Conservation (phyloP, 1,284 basidiomycete species). For the Moesziomyces sp. region DNA sequence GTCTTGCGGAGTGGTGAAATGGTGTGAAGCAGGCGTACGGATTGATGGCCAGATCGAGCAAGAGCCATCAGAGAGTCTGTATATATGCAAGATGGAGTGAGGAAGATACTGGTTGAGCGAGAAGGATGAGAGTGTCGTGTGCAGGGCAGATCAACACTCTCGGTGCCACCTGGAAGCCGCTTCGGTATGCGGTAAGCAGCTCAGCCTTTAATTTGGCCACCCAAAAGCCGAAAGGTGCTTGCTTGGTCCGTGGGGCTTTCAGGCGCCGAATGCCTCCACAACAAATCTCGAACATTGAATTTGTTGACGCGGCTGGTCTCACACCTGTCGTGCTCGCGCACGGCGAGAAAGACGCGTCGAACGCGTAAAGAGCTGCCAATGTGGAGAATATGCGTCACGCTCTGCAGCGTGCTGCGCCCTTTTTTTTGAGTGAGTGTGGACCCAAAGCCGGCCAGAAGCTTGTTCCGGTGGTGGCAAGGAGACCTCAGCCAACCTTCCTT, state of each 20-base stretch:
- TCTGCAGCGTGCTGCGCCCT: too few species aligned
- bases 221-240: slow-evolving; percentile 7
- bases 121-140: slow-evolving; percentile 19
- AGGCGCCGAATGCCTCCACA: slow-evolving; percentile 20
- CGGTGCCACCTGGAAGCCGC: not conserved
- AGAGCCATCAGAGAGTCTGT: slow-evolving; percentile 22
- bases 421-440: slow-evolving; percentile 1
- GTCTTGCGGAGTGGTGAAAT: slow-evolving; percentile 19
- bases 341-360: slow-evolving; percentile 13
- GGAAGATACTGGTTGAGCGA: not conserved
- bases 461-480: slow-evolving; percentile 11
- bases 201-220: not conserved
- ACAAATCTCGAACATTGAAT: not conserved
- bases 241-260: slow-evolving; percentile 8
- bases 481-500: not conserved
- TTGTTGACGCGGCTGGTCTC: slow-evolving; percentile 1
- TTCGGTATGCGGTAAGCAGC: slow-evolving; percentile 16
- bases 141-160: slow-evolving; percentile 1
- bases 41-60: slow-evolving; percentile 28
- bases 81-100: not conserved
- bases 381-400: not conserved
- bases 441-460: not conserved
- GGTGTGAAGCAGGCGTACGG: slow-evolving; percentile 21
- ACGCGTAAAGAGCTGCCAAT: slow-evolving; percentile 31
- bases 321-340: slow-evolving; percentile 1